phyloP scores from a whole-genome alignment of 2,329 filamentous ascomycete species.

The Colletotrichum ledebouriae region DNA sequence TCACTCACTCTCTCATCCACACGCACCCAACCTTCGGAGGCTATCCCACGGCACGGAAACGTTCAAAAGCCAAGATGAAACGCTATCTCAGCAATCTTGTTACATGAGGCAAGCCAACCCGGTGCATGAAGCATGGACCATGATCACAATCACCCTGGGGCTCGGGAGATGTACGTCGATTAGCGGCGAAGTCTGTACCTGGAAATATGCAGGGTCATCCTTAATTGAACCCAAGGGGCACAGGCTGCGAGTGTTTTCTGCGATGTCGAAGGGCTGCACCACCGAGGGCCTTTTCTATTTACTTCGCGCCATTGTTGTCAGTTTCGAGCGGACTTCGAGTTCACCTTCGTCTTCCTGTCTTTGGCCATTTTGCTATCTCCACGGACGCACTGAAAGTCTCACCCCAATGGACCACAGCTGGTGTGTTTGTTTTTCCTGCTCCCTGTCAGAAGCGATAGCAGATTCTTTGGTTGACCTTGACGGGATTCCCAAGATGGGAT shows the following conservation, averaged over 20 bases:
- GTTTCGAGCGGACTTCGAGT: background rate
- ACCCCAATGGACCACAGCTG: background rate
- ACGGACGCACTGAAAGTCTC: background rate
- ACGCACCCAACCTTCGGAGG: constrained; percentile 7
- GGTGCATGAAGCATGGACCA: constrained; percentile 39
- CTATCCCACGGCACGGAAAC: constrained; percentile 35
- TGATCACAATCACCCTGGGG: constrained; percentile 17
- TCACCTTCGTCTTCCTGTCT: too few species aligned
- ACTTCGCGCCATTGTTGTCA: background rate
- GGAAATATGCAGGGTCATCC: constrained; percentile 28
- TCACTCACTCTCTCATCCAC: background rate
- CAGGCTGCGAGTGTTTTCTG: background rate
- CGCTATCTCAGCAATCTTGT: constrained; percentile 36
- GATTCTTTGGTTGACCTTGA: background rate
- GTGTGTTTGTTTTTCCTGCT: background rate
- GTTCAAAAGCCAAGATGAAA: constrained; percentile 37
- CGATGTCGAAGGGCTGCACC: constrained; percentile 12
- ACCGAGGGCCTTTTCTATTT: background rate
- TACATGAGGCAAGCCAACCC: constrained; percentile 28
- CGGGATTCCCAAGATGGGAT: constrained; percentile 27
- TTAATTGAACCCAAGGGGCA: background rate
- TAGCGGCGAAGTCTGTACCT: constrained; percentile 19
- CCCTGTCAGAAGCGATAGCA: background rate
- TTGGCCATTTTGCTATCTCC: background rate
- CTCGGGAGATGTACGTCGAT: constrained; percentile 29